A percentile compares a stretch with the other conserved stretches of the same genome.
These are phyloP conservation scores for Epichloe aotearoae DNA, from an alignment of 2,329 filamentous ascomycete genomes.

Conservation along the genomic window DNA sequence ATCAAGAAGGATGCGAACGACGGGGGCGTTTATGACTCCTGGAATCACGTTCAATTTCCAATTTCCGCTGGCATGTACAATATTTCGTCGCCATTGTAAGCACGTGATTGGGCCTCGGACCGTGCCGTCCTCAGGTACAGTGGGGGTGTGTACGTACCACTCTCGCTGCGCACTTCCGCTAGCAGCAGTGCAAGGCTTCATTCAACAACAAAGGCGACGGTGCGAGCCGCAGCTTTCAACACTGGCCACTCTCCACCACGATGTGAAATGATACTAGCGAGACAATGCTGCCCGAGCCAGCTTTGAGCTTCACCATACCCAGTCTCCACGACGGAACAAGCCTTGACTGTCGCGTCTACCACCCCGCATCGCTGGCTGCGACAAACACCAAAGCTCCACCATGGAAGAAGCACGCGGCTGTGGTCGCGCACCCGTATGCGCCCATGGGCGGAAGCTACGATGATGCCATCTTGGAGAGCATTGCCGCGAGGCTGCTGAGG, in stretches of 20 bases:
- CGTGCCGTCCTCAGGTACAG: no score
- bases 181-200: no score
- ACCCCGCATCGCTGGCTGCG: constrained; percentile 38
- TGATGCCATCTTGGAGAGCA: constrained; percentile 60
- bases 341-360: constrained; percentile 75
- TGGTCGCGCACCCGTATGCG: constrained; percentile 85
- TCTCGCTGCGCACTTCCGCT: no score
- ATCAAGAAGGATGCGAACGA: not conserved
- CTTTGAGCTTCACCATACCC: constrained; percentile 62
- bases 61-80: no score
- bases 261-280: constrained; percentile 1
- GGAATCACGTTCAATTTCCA: no score
- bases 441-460: constrained; percentile 76
- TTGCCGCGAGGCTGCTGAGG: constrained; percentile 51
- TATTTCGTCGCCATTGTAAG: no score
- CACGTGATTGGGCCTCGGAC: no score
- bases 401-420: constrained; percentile 38
- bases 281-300: constrained; percentile 41
- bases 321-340: constrained; percentile 66
- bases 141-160: no score
- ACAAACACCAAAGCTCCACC: constrained; percentile 17
- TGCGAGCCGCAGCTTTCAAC: not conserved
- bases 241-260: not conserved
- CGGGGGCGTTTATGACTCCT: not conserved
- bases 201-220: not conserved